phyloP scores from a whole-genome alignment of 176 grass and related monocot species.

The Lolium rigidum region DNA sequence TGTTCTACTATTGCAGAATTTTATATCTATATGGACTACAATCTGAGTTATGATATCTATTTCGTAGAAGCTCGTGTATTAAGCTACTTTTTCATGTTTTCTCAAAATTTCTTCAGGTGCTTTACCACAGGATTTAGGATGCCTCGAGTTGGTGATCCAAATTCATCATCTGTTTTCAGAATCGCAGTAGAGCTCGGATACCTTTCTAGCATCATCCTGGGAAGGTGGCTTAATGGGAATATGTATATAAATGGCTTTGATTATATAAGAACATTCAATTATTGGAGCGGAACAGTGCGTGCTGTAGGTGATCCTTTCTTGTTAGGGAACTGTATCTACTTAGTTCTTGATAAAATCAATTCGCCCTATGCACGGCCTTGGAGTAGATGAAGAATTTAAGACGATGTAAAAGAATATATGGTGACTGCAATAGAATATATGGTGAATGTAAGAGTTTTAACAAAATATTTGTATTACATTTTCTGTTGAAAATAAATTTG shows the following conservation, averaged over 20 bases:
- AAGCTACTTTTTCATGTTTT: not conserved
- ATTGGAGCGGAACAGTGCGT: not conserved
- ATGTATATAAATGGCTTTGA: not conserved
- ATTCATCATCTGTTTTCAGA: not conserved
- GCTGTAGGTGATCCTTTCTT: not conserved
- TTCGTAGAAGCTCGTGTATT: not conserved
- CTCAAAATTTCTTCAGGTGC: not conserved
- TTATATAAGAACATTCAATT: not conserved
- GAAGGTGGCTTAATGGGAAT: not conserved
- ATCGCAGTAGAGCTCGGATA: not conserved
- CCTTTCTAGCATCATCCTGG: not conserved
- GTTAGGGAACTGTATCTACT: not conserved
- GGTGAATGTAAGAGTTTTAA: not conserved
- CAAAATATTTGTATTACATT: too few species aligned
- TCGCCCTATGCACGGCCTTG: not conserved
- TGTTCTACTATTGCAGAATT: not conserved
- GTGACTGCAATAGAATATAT: too few species aligned
- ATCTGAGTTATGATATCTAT: not conserved
- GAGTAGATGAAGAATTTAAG: not conserved
- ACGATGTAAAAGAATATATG: too few species aligned
- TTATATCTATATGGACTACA: not conserved
- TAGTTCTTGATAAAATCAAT: not conserved
- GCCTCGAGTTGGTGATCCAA: not conserved
- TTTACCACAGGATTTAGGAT: not conserved
- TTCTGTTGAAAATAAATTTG: too few species aligned